Conservation (phyloP, 2,329 filamentous ascomycete genomes). For the Coniochaeta hoffmannii region DNA sequence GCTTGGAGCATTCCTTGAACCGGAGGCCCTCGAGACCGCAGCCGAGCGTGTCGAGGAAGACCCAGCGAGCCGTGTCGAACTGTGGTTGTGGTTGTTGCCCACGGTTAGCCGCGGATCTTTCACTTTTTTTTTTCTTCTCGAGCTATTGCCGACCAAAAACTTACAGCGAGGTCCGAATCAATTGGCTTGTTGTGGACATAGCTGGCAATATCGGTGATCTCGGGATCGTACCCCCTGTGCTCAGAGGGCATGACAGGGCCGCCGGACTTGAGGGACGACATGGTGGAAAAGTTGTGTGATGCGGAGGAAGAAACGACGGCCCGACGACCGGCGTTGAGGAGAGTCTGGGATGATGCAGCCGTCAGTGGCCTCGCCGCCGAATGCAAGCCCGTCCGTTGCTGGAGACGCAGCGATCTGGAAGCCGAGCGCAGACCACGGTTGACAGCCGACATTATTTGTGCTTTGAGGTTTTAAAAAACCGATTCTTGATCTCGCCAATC, state of each 20-base stretch:
- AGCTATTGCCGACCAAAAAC: slow-evolving; percentile 25
- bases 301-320: slow-evolving; percentile 26
- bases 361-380: slow-evolving; percentile 27
- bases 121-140: neutral
- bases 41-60: slow-evolving; percentile 93
- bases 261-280: slow-evolving; percentile 36
- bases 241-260: slow-evolving; percentile 39
- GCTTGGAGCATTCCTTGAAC: slow-evolving; percentile 93
- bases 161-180: slow-evolving; percentile 84
- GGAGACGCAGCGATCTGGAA: slow-evolving; percentile 45
- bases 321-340: slow-evolving; percentile 22
- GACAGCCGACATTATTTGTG: slow-evolving; percentile 43
- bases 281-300: slow-evolving; percentile 33
- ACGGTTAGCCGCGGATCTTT: slow-evolving; percentile 12
- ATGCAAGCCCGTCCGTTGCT: slow-evolving; percentile 28
- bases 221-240: slow-evolving; percentile 69
- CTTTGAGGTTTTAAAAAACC: no score
- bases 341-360: slow-evolving; percentile 21
- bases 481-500: slow-evolving; percentile 13
- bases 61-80: slow-evolving; percentile 94
- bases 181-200: slow-evolving; percentile 92
- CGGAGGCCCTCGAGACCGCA: slow-evolving; percentile 92
- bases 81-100: slow-evolving; percentile 33
- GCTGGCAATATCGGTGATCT: slow-evolving; percentile 90
- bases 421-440: slow-evolving; percentile 46